phyloP scores from a whole-genome alignment of 768 basidiomycete species.

The Porpolomopsis calyptriformis region DNA sequence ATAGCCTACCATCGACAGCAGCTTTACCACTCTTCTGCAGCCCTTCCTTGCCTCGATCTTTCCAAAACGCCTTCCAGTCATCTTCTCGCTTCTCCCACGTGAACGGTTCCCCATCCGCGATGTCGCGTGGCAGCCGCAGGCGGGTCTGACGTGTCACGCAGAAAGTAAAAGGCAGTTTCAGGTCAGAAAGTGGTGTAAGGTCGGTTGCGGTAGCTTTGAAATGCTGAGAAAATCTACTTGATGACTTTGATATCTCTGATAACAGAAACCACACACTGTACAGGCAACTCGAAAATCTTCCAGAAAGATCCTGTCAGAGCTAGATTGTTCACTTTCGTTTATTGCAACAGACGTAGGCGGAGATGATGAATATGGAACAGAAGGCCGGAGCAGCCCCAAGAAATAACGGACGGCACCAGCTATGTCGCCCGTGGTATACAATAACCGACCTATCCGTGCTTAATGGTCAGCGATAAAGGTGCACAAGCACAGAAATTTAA shows the following conservation, averaged over 20 bases:
- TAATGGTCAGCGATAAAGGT: conserved; percentile 1
- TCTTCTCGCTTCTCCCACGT: conserved; percentile 61
- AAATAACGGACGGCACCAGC: conserved; percentile 70
- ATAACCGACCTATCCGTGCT: conserved; percentile 51
- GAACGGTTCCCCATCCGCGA: conserved; percentile 28
- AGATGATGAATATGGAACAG: conserved; percentile 16
- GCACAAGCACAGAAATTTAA: background rate
- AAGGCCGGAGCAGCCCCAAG: conserved; percentile 53
- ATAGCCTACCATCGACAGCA: conserved; percentile 44
- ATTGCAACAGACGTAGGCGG: conserved; percentile 9
- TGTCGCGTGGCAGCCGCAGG: conserved; percentile 46
- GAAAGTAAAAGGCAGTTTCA: conserved; percentile 59
- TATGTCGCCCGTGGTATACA: conserved; percentile 86
- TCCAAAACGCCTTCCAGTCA: conserved; percentile 55
- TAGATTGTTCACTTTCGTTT: conserved; percentile 16
- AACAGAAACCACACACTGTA: conserved; percentile 34
- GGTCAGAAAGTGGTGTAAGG: conserved; percentile 28
- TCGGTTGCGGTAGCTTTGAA: conserved; percentile 48
- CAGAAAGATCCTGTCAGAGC: conserved; percentile 58
- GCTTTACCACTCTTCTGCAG: conserved; percentile 50
- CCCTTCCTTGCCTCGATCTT: conserved; percentile 36
- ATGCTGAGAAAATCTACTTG: conserved; percentile 41
- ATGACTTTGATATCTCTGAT: background rate
- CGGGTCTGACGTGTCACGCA: conserved; percentile 48
- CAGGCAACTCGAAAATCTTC: conserved; percentile 88